A percentile compares a stretch with the other conserved stretches of the same genome.
Conservation (phyloP, 2,329 filamentous ascomycete genomes). For the Colletotrichum acutatum region DNA sequence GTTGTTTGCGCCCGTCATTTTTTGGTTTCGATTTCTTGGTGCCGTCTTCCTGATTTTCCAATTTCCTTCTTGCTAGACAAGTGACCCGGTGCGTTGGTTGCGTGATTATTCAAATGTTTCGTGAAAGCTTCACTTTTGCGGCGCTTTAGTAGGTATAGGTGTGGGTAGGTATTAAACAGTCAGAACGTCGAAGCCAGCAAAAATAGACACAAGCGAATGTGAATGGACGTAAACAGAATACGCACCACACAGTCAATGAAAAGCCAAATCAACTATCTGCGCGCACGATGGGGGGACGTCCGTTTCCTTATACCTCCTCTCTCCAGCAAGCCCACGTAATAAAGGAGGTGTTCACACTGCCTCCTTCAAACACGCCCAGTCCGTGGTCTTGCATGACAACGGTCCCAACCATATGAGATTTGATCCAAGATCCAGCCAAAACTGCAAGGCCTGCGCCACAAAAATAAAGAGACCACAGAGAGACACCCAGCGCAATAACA, state of each 20-base stretch:
- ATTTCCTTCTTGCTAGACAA: no score
- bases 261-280: not conserved
- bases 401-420: not conserved
- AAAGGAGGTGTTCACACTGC: not conserved
- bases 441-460: not conserved
- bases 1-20: slow-evolving; percentile 9
- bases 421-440: not conserved
- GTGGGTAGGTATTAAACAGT: not conserved
- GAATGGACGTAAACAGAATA: not conserved
- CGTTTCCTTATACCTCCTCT: slow-evolving; percentile 11
- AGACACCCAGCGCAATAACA: not conserved
- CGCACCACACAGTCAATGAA: no score
- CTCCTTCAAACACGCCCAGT: slow-evolving; percentile 10
- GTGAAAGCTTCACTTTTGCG: not conserved
- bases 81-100: not conserved
- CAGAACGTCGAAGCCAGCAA: not conserved
- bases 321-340: not conserved
- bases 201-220: not conserved
- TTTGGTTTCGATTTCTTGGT: not conserved
- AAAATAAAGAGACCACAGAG: not conserved
- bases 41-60: not conserved
- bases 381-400: slow-evolving; percentile 11
- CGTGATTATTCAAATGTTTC: not conserved
- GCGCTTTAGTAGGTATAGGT: not conserved
- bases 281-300: not conserved